phyloP scores from a whole-genome alignment of 2,329 filamentous ascomycete genomes.

The Incumbomyces lentus region DNA sequence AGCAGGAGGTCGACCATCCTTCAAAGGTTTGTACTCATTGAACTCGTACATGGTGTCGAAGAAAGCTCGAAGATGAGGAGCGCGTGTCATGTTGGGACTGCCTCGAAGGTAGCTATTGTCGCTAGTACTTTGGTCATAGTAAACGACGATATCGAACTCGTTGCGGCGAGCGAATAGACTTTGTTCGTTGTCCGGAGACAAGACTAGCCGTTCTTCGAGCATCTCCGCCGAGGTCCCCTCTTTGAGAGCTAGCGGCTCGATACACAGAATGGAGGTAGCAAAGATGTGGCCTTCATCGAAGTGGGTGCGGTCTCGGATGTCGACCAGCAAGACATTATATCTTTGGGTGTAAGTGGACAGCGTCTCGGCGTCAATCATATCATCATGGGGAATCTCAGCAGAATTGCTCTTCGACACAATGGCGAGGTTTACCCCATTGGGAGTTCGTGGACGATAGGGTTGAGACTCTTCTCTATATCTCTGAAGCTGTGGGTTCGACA shows the following conservation, averaged over 20 bases:
- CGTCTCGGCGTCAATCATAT: constrained; percentile 57
- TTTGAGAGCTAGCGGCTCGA: constrained; percentile 71
- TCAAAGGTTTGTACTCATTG: constrained; percentile 67
- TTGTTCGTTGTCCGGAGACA: constrained; percentile 51
- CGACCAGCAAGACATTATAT: constrained; percentile 67
- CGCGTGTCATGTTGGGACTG: constrained; percentile 34
- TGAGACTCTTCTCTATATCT: constrained; percentile 27
- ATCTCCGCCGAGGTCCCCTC: constrained; percentile 56
- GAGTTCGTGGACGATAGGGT: constrained; percentile 35
- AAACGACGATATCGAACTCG: constrained; percentile 76
- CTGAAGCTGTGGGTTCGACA: constrained; percentile 28
- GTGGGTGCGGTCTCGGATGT: constrained; percentile 67
- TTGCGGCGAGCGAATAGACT: constrained; percentile 61
- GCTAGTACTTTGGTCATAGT: constrained; percentile 66
- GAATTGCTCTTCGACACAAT: constrained; percentile 34
- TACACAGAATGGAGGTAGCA: constrained; percentile 72
- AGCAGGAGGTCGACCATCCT: constrained; percentile 54
- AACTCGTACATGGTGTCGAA: constrained; percentile 74
- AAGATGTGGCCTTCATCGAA: constrained; percentile 87
- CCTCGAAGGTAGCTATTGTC: constrained; percentile 47
- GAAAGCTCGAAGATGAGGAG: constrained; percentile 57
- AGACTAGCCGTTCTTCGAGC: constrained; percentile 41
- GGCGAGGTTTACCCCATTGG: constrained; percentile 30
- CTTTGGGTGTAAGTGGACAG: constrained; percentile 59
- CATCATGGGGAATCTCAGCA: constrained; percentile 43